Base-by-base conservation (phyloP, 352 stramenopile genomes). In the Phytopythium oedochilum region DNA sequence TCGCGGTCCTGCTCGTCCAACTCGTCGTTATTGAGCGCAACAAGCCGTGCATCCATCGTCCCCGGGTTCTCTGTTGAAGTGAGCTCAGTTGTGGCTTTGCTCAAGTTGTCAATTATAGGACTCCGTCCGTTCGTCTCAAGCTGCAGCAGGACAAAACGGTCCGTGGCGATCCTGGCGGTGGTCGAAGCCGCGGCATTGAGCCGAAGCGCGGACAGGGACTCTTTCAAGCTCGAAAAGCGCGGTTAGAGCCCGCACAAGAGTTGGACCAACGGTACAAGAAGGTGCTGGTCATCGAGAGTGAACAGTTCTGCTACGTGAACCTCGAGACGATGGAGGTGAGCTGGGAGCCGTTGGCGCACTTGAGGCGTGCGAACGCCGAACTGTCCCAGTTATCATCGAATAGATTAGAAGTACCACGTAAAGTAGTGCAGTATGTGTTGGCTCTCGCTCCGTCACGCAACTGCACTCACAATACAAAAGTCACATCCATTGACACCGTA, bases 241-340 rank as follows among this genome's bases (percentile, higher is more conserved):
- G 71, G 12, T 60, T 61, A 7, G 65, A 72, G 29, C 66, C 88
- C 18, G 59, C 70, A 11, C 28, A 47, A 1, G 64, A 64, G 9
- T 55, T 88, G 34, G 57, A 59, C 5, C 59, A 74, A 26, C 65
- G 67, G 3, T 92, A 85, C 76, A 81, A 72, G 61, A 73, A 83
- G 46, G 70, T 82, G 2, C 51, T 73, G 43, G 84, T 92, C 36
- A 44, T 60, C 0, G 60, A 64, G 23, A 77, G 66, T 10, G 66
- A 63, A 0, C 66, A 61, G 32, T 84, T 83, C 55, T 94, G 91
- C 66, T 94, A 87, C 54, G 74, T 89, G 35, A 82, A 94, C 39
- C 20, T 78, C n/a, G 40, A 62, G 17, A 92, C 84, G 0, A 71
- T 79, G 36, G 67, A 64, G 10, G 78, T 81, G 66, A 89, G 73